A percentile compares a stretch with the other conserved stretches of the same genome.
These are phyloP conservation scores for Colletotrichum agaves DNA, from an alignment of 2,329 filamentous ascomycete genomes.

Conservation along the genomic window DNA sequence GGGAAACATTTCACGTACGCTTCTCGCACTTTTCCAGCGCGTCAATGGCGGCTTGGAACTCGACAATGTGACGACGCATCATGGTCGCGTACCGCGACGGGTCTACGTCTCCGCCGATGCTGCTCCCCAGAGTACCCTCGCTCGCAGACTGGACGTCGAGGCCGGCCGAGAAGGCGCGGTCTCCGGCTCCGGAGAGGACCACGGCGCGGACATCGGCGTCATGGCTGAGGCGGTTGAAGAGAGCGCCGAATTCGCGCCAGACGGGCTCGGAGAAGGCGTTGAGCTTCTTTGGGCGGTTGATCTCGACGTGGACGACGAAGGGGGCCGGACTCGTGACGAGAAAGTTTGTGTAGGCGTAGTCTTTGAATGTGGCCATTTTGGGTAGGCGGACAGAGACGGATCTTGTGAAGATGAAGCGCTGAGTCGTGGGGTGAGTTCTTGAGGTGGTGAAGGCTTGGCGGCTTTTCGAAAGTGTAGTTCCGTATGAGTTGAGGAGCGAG, in stretches of 20 bases:
- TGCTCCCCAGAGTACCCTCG: conserved; percentile 55
- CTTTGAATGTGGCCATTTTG: conserved; percentile 37
- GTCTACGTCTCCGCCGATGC: conserved; percentile 56
- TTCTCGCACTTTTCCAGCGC: conserved; percentile 90
- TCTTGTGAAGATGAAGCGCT: no score
- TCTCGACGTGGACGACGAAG: conserved; percentile 90
- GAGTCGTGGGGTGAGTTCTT: background rate
- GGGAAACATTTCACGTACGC: conserved; percentile 59
- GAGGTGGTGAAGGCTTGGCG: background rate
- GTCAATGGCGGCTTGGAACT: conserved; percentile 84
- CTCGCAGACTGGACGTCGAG: conserved; percentile 80
- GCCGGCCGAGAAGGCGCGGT: conserved; percentile 86
- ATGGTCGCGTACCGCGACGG: conserved; percentile 70
- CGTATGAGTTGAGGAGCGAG: background rate
- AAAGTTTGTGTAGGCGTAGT: conserved; percentile 72
- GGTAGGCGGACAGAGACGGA: no score
- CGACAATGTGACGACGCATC: conserved; percentile 75
- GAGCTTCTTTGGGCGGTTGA: conserved; percentile 86
- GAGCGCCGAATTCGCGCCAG: conserved; percentile 81
- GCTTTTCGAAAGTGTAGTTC: background rate
- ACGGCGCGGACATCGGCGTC: conserved; percentile 81
- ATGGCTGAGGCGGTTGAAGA: conserved; percentile 78
- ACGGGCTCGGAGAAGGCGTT: conserved; percentile 88
- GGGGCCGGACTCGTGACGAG: conserved; percentile 76
- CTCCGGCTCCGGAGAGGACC: conserved; percentile 82